Evolutionary conservation across 768 basidiomycete genomes (phyloP), one percentile per base, ranked within the genome.

Genomic region (Tricholoma matsutake): DNA sequence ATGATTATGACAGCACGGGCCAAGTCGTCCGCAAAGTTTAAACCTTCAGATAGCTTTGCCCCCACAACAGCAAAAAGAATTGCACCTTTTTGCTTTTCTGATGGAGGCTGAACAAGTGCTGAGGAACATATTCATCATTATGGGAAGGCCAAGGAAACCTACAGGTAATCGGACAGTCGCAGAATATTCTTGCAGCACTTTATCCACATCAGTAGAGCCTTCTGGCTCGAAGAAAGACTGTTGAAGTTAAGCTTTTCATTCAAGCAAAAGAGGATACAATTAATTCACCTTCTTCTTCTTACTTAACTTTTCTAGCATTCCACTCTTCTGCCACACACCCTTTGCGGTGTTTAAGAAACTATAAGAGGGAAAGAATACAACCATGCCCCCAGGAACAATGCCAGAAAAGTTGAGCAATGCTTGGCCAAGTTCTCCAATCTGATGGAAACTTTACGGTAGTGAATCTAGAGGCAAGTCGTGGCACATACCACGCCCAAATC

Each of bases 281-380:
- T 28, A 11, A 45, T 78, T 16, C 39, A 89, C 94, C 80, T 83
- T 85, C 73, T 98, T 98, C 79, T 89, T 94, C 11, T 68, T 69
- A 1, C 70, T 72, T 49, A 97, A 76, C 66, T 86, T 87, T 11
- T 79, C 76, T 61, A 96, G 64, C 9, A 87, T 68, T 1, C 89
- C 87, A 51, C 74, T 83, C 52, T 78, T 78, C 6, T 75, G 71
- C 95, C 96, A 98, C 6, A 78, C 68, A 4, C 75, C 76, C 65
- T 85, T 89, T 3, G 89, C 84, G 39, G 77, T 73, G 60, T 88
- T 83, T 37, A 98, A 76, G 65, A 93, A 95, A 29, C 79, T 83
- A 71, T 98, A 98, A 0, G 94, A 96, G 0, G 96, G 96, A 41
- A 98, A 85, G 71, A 99, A 99, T 6, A 97, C 88, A 18, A 98